Conservation (phyloP, 1,139 yeast species). For the Fermentozyma sake region DNA sequence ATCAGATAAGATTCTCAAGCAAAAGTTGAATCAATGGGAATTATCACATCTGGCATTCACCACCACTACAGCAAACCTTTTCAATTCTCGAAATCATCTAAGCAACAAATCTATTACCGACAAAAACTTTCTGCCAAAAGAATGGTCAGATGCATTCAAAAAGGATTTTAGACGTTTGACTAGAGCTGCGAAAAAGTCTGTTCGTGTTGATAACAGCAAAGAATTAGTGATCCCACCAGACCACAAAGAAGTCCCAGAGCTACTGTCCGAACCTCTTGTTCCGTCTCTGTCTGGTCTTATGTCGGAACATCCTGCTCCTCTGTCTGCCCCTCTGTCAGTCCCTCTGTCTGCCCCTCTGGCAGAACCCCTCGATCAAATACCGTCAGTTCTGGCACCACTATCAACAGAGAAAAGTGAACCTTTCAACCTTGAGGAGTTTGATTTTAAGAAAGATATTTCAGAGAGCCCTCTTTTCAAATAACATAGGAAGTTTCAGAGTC, state of each 20-base stretch:
- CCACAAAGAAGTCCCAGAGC: no score
- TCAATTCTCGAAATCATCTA: slow-evolving; percentile 18
- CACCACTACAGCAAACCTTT: slow-evolving; percentile 16
- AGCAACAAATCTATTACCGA: slow-evolving; percentile 30
- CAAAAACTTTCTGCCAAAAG: slow-evolving; percentile 36
- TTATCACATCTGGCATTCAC: slow-evolving; percentile 35
- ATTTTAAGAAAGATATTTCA: slow-evolving; percentile 1
- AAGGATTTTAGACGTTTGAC: slow-evolving; percentile 51
- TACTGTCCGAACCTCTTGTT: no score
- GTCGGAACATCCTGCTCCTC: no score
- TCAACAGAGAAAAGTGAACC: no score
- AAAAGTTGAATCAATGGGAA: slow-evolving; percentile 70
- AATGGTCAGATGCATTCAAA: slow-evolving; percentile 49
- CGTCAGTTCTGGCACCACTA: no score
- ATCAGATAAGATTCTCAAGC: slow-evolving; percentile 48
- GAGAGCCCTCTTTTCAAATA: slow-evolving; percentile 3
- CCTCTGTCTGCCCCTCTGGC: no score
- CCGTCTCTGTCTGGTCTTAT: no score
- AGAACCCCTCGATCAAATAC: no score
- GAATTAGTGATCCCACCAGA: no score
- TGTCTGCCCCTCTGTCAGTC: no score
- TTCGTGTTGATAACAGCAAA: slow-evolving; percentile 1
- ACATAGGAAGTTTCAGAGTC: no score
- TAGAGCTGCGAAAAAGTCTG: slow-evolving; percentile 35
- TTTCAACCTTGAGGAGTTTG: slow-evolving; percentile 1